A percentile compares a stretch with the other conserved stretches of the same genome.
phyloP scores from a whole-genome alignment of 2,329 filamentous ascomycete species.

The Fusarium sp. region DNA sequence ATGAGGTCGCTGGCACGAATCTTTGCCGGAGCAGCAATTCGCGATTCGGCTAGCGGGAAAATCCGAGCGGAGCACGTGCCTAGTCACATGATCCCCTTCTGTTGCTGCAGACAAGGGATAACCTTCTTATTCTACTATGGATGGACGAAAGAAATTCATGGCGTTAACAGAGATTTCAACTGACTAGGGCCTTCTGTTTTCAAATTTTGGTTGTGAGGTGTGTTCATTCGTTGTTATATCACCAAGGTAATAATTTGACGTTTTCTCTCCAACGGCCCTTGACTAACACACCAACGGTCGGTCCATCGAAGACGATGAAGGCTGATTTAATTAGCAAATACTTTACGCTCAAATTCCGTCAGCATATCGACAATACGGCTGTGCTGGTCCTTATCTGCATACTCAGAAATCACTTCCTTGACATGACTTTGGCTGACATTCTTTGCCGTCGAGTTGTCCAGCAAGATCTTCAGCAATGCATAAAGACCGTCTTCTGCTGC shows the following conservation, averaged over 20 bases:
- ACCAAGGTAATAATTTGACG: not conserved
- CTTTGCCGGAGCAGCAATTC: constrained; percentile 59
- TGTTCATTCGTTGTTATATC: not conserved
- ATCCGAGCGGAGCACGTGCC: constrained; percentile 56
- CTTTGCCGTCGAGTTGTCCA: not conserved
- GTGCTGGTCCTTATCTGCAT: not conserved
- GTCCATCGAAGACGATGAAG: not conserved
- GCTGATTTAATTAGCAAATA: not conserved
- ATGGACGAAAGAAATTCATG: not conserved
- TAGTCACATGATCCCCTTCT: constrained; percentile 48
- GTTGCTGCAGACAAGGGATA: not conserved
- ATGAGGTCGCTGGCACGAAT: constrained; percentile 63
- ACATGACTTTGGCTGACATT: constrained; percentile 8
- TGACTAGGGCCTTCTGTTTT: too few species aligned
- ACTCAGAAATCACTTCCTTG: not conserved
- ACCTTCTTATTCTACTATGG: not conserved
- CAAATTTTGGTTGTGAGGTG: accelerated
- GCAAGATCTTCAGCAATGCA: constrained; percentile 11
- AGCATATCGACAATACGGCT: not conserved
- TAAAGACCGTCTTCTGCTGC: not conserved
- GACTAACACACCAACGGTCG: not conserved
- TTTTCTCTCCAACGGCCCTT: not conserved
- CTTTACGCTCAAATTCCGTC: not conserved
- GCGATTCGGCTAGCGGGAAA: constrained; percentile 57
- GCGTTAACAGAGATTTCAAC: not conserved